phyloP scores from a whole-genome alignment of 108 stramenopile species.

The Halocafeteria seosinensis region DNA sequence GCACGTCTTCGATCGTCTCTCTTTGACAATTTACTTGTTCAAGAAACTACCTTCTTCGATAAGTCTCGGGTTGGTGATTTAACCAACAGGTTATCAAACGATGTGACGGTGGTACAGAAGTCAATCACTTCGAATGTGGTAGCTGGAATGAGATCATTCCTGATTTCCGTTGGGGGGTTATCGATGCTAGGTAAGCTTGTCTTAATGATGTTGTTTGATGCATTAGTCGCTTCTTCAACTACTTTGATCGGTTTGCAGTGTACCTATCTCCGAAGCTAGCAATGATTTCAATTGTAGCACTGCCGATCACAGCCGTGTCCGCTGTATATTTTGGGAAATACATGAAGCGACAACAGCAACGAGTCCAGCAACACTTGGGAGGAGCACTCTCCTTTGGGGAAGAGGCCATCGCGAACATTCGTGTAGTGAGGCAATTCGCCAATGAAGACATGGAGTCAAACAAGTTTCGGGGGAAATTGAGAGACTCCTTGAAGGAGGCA shows the following conservation, averaged over 20 bases:
- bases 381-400: constrained; percentile 29
- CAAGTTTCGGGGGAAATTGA: constrained; percentile 36
- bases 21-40: constrained; percentile 41
- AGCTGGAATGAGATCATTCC: constrained; percentile 15
- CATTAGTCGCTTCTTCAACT: too few species aligned
- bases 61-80: constrained; percentile 48
- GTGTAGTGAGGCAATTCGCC: constrained; percentile 54
- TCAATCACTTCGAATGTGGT: constrained; percentile 56
- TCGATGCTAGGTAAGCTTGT: too few species aligned
- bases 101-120: constrained; percentile 49
- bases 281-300: constrained; percentile 40
- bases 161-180: constrained; percentile 2
- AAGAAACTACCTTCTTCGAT: constrained; percentile 59
- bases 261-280: constrained; percentile 52
- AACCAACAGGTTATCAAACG: constrained; percentile 51
- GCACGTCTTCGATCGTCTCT: constrained; percentile 39
- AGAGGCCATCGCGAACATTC: constrained; percentile 42
- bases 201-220: too few species aligned
- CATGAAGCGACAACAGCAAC: neutral
- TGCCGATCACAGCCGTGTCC: constrained; percentile 54
- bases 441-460: constrained; percentile 44
- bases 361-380: constrained; percentile 9
- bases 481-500: constrained; percentile 42
- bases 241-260: constrained; percentile 48
- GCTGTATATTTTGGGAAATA: constrained; percentile 2